Percentiles rank a stretch among this genome's conserved stretches.
Conservation (phyloP, 805 yeast genomes). For the Pichia eremophila region DNA sequence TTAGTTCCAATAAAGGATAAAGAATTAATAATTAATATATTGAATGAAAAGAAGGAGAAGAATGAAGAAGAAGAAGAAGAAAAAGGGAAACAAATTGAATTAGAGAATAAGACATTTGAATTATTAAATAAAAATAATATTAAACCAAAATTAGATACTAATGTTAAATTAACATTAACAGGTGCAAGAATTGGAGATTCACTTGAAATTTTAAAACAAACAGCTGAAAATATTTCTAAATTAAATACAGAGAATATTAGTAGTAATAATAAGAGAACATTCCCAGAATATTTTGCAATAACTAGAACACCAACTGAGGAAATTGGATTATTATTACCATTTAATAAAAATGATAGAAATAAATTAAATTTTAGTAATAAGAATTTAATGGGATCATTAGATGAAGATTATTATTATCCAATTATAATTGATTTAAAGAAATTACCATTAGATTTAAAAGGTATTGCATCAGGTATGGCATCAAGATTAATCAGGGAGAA, state of each 20-base stretch:
- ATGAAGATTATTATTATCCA: slow-evolving; percentile 45
- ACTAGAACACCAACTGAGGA: slow-evolving; percentile 45
- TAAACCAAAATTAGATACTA: slow-evolving; percentile 34
- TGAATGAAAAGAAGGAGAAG: slow-evolving; percentile 26
- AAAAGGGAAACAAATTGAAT: background rate
- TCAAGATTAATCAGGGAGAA: slow-evolving; percentile 29
- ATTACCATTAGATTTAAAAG: slow-evolving; percentile 51
- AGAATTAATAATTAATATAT: slow-evolving; percentile 35
- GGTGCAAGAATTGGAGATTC: slow-evolving; percentile 50
- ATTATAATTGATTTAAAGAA: slow-evolving; percentile 42
- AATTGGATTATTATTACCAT: slow-evolving; percentile 39
- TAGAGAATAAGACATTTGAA: slow-evolving; percentile 30
- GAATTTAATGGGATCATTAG: slow-evolving; percentile 46
- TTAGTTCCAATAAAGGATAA: slow-evolving; percentile 42
- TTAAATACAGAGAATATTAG: slow-evolving; percentile 11
- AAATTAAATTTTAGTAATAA: slow-evolving; percentile 31
- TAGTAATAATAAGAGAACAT: background rate
- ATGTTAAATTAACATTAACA: slow-evolving; percentile 38
- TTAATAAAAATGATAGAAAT: slow-evolving; percentile 27
- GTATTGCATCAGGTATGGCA: slow-evolving; percentile 61
- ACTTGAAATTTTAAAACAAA: slow-evolving; percentile 31
- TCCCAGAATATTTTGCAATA: slow-evolving; percentile 40
- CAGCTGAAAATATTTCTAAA: slow-evolving; percentile 29
- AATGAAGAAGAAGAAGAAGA: background rate
- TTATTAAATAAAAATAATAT: slow-evolving; percentile 30